Percentiles rank a stretch among this genome's conserved stretches.
Evolutionary conservation across 768 basidiomycete species (phyloP).

Genomic region (Lactarius psammicola): DNA sequence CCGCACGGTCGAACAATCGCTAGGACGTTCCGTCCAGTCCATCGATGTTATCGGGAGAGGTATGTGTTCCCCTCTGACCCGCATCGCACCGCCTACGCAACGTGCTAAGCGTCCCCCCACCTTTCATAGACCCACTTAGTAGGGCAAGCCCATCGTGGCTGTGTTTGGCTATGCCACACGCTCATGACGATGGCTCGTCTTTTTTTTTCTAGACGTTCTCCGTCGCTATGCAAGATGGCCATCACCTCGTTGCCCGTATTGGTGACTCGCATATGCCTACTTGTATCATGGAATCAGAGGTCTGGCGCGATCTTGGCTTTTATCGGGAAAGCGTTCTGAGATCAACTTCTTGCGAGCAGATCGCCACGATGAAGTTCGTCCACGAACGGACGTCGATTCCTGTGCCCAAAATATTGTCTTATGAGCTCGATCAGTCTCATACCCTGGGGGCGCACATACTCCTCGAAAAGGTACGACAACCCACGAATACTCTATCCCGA

Average conservation of each 20-base stretch:
- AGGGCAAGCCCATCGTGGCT: slow-evolving; percentile 14
- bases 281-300: slow-evolving; percentile 30
- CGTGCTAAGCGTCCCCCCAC: not conserved
- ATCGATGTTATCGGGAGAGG: slow-evolving; percentile 33
- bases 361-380: slow-evolving; percentile 35
- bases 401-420: slow-evolving; percentile 30
- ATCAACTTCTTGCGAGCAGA: slow-evolving; percentile 24
- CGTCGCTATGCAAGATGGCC: slow-evolving; percentile 30
- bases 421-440: slow-evolving; percentile 21
- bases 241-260: slow-evolving; percentile 30
- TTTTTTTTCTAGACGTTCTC: slow-evolving; percentile 29
- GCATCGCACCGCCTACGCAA: not conserved
- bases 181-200: slow-evolving; percentile 8
- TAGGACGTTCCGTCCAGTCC: slow-evolving; percentile 25
- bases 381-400: slow-evolving; percentile 35
- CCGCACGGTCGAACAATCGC: slow-evolving; percentile 25
- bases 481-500: not conserved
- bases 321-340: not conserved
- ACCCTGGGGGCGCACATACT: slow-evolving; percentile 31
- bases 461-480: slow-evolving; percentile 32
- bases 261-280: slow-evolving; percentile 25
- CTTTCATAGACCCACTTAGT: slow-evolving; percentile 16
- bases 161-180: slow-evolving; percentile 9
- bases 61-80: slow-evolving; percentile 2
- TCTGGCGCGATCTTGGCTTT: not conserved